Conservation (phyloP, 75 land plant species). For the Cryptomeria japonica region DNA sequence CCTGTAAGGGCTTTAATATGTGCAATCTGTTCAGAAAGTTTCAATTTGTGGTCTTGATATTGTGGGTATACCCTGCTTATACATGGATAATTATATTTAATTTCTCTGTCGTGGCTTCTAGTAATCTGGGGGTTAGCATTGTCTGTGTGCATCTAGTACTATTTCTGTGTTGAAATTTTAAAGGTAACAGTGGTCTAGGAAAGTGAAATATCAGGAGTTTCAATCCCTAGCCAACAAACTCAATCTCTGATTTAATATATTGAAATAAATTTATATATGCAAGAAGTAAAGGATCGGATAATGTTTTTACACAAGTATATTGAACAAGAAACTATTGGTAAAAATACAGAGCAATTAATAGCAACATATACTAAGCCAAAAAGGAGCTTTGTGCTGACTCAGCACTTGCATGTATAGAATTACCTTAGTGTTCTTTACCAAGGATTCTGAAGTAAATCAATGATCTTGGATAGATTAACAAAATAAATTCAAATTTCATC, state of each 20-base stretch:
- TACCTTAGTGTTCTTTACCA: neutral
- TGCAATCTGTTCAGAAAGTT: slow-evolving; percentile 2
- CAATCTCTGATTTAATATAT: neutral
- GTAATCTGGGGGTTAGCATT: neutral
- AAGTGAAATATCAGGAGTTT: neutral
- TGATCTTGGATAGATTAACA: neutral
- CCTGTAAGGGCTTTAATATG: neutral
- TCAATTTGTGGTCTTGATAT: neutral
- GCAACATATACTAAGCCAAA: neutral
- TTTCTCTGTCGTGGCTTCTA: neutral
- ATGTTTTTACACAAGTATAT: neutral
- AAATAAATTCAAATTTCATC: neutral
- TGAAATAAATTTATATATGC: neutral
- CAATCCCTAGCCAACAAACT: neutral
- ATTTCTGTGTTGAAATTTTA: neutral
- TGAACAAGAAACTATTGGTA: neutral
- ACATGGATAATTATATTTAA: neutral
- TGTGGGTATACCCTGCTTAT: neutral
- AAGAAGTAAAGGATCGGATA: neutral
- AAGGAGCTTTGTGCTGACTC: neutral
- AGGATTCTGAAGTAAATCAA: neutral
- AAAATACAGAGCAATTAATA: neutral
- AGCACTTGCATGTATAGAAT: neutral
- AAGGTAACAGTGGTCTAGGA: neutral
- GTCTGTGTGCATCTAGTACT: neutral